phyloP scores from a whole-genome alignment of 345 rosid genomes.

The Adansonia digitata region DNA sequence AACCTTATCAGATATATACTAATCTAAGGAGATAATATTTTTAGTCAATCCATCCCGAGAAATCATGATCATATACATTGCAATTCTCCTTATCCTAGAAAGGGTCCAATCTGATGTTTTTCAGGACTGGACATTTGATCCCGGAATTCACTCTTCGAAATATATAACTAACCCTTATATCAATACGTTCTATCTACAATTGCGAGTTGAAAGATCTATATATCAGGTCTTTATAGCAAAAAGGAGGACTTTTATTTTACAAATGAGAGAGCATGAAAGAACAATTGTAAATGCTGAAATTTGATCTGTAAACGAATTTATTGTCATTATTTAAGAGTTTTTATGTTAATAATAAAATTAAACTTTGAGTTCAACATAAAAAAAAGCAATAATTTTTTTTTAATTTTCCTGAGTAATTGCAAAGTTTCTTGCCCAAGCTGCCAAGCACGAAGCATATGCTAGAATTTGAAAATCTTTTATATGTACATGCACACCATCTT shows the following conservation, averaged over 20 bases:
- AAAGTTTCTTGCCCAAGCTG: not conserved
- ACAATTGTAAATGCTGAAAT: too few species aligned
- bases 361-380: too few species aligned
- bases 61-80: not conserved
- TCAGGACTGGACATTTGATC: not conserved
- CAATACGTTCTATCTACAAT: not conserved
- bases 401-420: not conserved
- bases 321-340: too few species aligned
- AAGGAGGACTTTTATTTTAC: too few species aligned
- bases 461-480: not conserved
- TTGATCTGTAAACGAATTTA: too few species aligned
- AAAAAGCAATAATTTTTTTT: too few species aligned
- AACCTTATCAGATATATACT: not conserved
- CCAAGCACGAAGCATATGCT: not conserved
- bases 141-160: not conserved
- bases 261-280: too few species aligned
- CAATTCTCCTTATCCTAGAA: not conserved
- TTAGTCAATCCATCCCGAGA: not conserved
- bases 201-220: not conserved
- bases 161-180: not conserved
- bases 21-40: not conserved
- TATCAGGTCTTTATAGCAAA: not conserved
- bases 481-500: not conserved
- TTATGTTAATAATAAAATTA: too few species aligned
- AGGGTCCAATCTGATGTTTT: not conserved